Evolutionary conservation across 495 filamentous ascomycete genomes (phyloP), one percentile per base, ranked within the genome.

Genomic region (Hamigera avellanea): DNA sequence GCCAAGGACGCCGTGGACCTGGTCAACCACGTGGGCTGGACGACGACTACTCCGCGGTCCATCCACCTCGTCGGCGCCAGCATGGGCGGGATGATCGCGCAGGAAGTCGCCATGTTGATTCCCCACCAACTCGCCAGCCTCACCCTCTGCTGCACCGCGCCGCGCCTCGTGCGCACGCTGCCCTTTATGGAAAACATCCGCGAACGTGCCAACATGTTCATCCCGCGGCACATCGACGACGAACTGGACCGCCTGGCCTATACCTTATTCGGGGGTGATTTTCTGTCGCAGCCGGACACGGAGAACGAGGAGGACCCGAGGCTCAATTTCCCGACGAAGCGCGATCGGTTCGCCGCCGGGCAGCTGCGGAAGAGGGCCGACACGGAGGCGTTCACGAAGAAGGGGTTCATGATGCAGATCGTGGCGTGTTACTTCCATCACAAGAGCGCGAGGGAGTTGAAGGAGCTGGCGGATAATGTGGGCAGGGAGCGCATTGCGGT

Each of bases 1-100:
- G 56, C 72, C 67, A 40, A 88, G 45, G 13, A 64, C 47, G 53
- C 75, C 62, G 23, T 80, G 37, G n/a, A 87, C 67, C 53, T 83
- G 73, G 38, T 87, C 78, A 45, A 66, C 71, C 8, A 63, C 69
- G 19, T 70, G 58, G 19, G 75, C 78, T 25, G 62, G 45, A 14
- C 88, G 46, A 3, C 70, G 64, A 56, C 70, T 71, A 23, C 82
- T 75, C 55, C 51, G 34, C 68, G 76, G 23, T 55, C 67, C 31
- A 43, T 93, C 5, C 73, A 93, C 54, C 52, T 91, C 17, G 63
- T 85, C 32, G 86, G 86, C 29, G 72, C 83, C 19, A 79, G 73
- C 30, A 77, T 88, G 61, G 82, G 82, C 37, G 83, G 86, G 44
- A 93, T 93, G 86, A 91, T 93, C 50, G 77, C 81, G 10, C 86